These are phyloP conservation scores for Thraustochytrium sp. DNA, from an alignment of 352 stramenopile genomes.

Conservation along the genomic window DNA sequence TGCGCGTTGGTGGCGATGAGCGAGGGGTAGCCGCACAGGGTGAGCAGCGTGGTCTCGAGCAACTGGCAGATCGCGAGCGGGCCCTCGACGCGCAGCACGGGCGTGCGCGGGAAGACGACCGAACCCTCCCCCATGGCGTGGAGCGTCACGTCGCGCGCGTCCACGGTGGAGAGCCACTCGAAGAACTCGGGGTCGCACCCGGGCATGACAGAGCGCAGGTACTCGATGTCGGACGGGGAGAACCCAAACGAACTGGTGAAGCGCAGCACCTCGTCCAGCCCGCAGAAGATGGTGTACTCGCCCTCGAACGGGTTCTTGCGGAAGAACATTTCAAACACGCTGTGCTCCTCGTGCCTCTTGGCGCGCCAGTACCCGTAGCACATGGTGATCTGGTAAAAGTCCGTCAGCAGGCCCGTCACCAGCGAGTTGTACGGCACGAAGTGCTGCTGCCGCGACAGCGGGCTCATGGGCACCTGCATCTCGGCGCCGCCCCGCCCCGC, in stretches of 20 bases:
- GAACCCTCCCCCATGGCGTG: slow-evolving; percentile 89
- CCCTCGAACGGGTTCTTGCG: slow-evolving; percentile 98
- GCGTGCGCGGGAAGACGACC: slow-evolving; percentile 91
- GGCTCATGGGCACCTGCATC: not conserved
- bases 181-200: slow-evolving; percentile 90
- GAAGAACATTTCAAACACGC: slow-evolving; percentile 95
- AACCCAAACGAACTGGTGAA: slow-evolving; percentile 91
- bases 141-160: slow-evolving; percentile 85
- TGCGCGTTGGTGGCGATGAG: slow-evolving; percentile 96
- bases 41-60: slow-evolving; percentile 95
- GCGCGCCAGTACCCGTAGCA: slow-evolving; percentile 97
- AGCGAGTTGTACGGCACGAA: slow-evolving; percentile 52
- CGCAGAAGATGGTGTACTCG: slow-evolving; percentile 89
- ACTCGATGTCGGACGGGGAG: slow-evolving; percentile 82
- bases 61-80: slow-evolving; percentile 89
- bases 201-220: slow-evolving; percentile 64
- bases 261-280: slow-evolving; percentile 71
- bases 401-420: slow-evolving; percentile 89
- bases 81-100: slow-evolving; percentile 83
- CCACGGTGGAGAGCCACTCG: slow-evolving; percentile 80
- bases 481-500: not conserved
- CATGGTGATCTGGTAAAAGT: slow-evolving; percentile 97
- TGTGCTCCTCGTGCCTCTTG: slow-evolving; percentile 80
- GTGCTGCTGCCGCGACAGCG: not conserved
- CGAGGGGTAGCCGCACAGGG: slow-evolving; percentile 94